Base-by-base conservation (phyloP, 345 rosid species). In the Dovyalis caffra region DNA sequence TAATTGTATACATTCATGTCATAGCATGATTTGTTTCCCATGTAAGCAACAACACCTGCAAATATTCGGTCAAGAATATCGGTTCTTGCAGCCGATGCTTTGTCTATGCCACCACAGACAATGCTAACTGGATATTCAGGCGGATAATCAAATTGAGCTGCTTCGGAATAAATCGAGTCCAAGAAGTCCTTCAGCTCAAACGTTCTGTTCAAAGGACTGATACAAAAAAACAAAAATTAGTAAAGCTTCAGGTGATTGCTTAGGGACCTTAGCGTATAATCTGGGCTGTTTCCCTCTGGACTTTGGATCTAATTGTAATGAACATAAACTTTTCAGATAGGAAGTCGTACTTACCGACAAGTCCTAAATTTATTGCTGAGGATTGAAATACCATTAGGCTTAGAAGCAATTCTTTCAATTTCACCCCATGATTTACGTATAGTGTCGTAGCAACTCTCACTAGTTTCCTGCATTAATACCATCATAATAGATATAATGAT, bases 61-160 rank as follows among this genome's bases (percentile, higher is more conserved):
- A 84, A 79, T 31, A 88, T 85, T 32, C 68, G 76, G 8, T 58
- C 68, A 0, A 88, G 85, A 61, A 78, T 21, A 38, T 78, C 81
- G 0, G 70, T 76, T 10, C 77, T 35, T 9, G 38, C 81, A 3
- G 76, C 33, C 0, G 81, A 67, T 23, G 78, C 83, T 45, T 84
- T 82, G 67, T 86, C 82, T 11, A 88, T 81, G 74, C 79, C 87
- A 28, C 72, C 38, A 38, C 90, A 87, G 20, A 88, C 66, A 2
- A 43, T 32, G 6, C 28, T 83, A 25, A 88, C 72, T 0, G 86
- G 87, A 31, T 83, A 82, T 0, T 6, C 8, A 10, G 86, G 80
- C 15, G 90, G 90, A 21, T 69, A 63, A 74, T 88, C 77, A 40
- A 79, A 88, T 45, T 87, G 90, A 53, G 87, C 92, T 47, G 77